Evolutionary conservation across 1,284 basidiomycete species (phyloP).

Genomic region (Ceratobasidium sp.): DNA sequence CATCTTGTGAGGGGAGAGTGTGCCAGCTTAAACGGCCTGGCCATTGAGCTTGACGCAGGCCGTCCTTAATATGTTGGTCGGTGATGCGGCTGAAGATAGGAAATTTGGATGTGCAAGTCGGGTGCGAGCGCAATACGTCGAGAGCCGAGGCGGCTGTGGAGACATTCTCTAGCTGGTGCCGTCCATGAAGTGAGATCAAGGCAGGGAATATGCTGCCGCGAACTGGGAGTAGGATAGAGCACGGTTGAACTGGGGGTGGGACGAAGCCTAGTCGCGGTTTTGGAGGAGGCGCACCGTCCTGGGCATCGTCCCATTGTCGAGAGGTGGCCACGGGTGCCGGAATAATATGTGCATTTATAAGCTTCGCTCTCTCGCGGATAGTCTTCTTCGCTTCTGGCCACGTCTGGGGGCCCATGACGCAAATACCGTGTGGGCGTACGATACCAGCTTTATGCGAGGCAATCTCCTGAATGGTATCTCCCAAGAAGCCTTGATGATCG

Average conservation of each 20-base stretch:
- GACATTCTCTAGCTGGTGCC: constrained; percentile 85
- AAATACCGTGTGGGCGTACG: constrained; percentile 63
- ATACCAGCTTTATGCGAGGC: constrained; percentile 89
- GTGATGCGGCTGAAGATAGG: constrained; percentile 56
- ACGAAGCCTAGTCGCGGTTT: constrained; percentile 56
- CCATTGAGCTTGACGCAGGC: constrained; percentile 76
- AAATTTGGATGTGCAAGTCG: constrained; percentile 11
- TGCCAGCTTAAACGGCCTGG: constrained; percentile 83
- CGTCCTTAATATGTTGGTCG: constrained; percentile 61
- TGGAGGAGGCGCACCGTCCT: constrained; percentile 55
- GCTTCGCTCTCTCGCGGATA: constrained; percentile 57
- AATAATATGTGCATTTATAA: constrained; percentile 60
- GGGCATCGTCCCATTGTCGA: constrained; percentile 49
- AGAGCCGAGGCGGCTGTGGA: constrained; percentile 75
- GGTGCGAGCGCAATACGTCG: constrained; percentile 63
- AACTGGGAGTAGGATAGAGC: constrained; percentile 54
- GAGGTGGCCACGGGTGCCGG: constrained; percentile 50
- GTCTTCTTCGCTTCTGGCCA: constrained; percentile 63
- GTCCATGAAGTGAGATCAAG: constrained; percentile 71
- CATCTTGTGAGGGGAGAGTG: constrained; percentile 10
- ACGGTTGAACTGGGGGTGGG: constrained; percentile 59
- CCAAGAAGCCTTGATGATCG: constrained; percentile 93
- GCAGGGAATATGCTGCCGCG: constrained; percentile 40
- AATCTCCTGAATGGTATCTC: constrained; percentile 78
- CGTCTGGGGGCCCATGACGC: constrained; percentile 79